A percentile compares a stretch with the other conserved stretches of the same genome.
These are phyloP conservation scores for Cladorrhinum sp. DNA, from an alignment of 2,329 filamentous ascomycete genomes.

Conservation along the genomic window DNA sequence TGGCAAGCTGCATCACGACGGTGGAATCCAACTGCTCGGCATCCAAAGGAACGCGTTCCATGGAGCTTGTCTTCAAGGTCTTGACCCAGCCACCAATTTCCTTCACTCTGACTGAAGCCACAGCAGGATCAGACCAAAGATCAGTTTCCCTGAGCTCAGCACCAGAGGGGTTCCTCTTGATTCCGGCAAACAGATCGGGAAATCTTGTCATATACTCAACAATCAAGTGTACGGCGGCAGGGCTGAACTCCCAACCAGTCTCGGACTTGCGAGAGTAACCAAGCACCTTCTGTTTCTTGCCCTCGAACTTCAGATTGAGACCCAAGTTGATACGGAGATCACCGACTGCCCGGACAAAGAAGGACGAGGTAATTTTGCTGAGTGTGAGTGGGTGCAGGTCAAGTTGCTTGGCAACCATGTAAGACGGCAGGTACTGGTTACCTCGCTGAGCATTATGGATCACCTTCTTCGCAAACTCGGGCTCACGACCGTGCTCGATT, in stretches of 20 bases:
- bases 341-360: constrained; percentile 74
- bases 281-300: constrained; percentile 89
- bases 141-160: constrained; percentile 82
- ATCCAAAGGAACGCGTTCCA: constrained; percentile 93
- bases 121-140: constrained; percentile 71
- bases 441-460: constrained; percentile 66
- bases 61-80: constrained; percentile 81
- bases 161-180: constrained; percentile 79
- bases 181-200: constrained; percentile 89
- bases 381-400: constrained; percentile 80
- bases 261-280: constrained; percentile 87
- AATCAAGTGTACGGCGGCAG: constrained; percentile 75
- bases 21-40: constrained; percentile 94
- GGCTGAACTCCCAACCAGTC: constrained; percentile 94
- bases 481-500: constrained; percentile 64
- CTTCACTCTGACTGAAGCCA: constrained; percentile 78
- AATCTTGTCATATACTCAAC: constrained; percentile 89
- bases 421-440: constrained; percentile 81
- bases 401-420: constrained; percentile 78
- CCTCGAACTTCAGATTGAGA: constrained; percentile 95
- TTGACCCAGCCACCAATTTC: constrained; percentile 95
- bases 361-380: constrained; percentile 94
- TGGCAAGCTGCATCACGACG: constrained; percentile 76
- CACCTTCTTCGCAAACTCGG: constrained; percentile 75
- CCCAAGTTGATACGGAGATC: constrained; percentile 85